Base-by-base conservation (phyloP, 768 basidiomycete species). In the Russula sp. region DNA sequence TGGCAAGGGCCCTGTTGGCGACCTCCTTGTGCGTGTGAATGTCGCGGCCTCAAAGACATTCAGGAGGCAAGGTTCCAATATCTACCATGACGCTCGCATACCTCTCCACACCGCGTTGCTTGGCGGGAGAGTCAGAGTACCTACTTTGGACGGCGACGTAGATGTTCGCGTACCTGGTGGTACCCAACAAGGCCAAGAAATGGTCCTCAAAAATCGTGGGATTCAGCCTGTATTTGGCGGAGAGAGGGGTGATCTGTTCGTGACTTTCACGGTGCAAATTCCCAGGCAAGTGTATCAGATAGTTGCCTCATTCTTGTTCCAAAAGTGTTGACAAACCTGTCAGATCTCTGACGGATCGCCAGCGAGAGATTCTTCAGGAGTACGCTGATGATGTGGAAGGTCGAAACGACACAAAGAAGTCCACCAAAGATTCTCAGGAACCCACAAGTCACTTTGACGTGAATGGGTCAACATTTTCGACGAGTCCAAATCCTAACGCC, bases 181-280 rank as follows among this genome's bases (percentile, higher is more conserved):
- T 50, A 98, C 96, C 2, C 97, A 98, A 75, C 94, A 89, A 71
- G 95, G 95, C 18, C 94, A 98, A 77, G 94, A 98, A 74, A 95
- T 96, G 85, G 91, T 97, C 22, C 76, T 99, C 70, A 90, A 89
- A 76, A 86, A 87, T 45, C 84, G 91, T 57, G 97, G 97, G 35
- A 85, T 98, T 13, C 73, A 82, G 50, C 79, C 84, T 27, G 79
- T 89, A 7, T 80, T 81, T 70, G 76, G 76, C 55, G 76, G 80
- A 47, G 82, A 81, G 66, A 85, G 81, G 65, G 91, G 96, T 42
- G 94, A 97, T 73, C 76, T 98, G 57, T 90, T 94, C 69, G 91
- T 99, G 58, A 83, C 85, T 47, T 98, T 98, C 78, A 82, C 80
- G 40, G 82, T 98, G 40, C 83, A 89, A 68, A 81, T 99, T 66